These are phyloP conservation scores for Penicillium fuscoglaucum DNA, from an alignment of 2,329 filamentous ascomycete species.

Conservation along the genomic window DNA sequence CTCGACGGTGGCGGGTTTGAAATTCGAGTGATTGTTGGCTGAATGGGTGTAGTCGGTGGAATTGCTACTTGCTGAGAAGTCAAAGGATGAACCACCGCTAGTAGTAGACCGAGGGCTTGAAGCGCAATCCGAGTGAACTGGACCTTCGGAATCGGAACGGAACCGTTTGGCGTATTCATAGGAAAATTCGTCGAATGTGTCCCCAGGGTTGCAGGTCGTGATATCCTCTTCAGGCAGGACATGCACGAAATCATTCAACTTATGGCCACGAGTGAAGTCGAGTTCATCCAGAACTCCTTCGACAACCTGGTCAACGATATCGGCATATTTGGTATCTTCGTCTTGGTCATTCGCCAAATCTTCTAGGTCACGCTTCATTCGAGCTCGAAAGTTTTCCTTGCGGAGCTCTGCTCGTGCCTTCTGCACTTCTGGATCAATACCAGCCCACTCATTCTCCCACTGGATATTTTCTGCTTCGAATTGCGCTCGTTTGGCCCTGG, in stretches of 20 bases:
- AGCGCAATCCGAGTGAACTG: background rate
- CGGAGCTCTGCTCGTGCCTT: constrained; percentile 9
- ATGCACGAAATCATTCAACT: background rate
- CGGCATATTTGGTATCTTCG: background rate
- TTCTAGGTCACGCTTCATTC: constrained; percentile 14
- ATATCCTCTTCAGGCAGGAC: background rate
- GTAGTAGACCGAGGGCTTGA: background rate
- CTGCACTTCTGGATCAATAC: constrained; percentile 7
- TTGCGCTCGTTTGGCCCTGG: constrained; percentile 21
- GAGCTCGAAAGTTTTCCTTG: constrained; percentile 15
- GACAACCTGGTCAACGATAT: background rate
- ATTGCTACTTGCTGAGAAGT: background rate
- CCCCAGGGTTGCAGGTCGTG: background rate
- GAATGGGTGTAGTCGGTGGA: background rate
- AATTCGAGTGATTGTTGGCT: too few species aligned
- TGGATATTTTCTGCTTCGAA: constrained; percentile 2
- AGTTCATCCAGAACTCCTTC: background rate
- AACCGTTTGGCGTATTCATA: background rate
- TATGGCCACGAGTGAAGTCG: background rate
- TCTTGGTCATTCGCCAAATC: constrained; percentile 5
- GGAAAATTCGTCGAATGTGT: background rate
- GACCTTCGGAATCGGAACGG: background rate
- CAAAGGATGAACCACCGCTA: background rate
- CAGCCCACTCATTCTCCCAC: constrained; percentile 14
- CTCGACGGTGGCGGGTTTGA: background rate